Base-by-base conservation (phyloP, 2,329 filamentous ascomycete species). In the Aureobasidium sp. region DNA sequence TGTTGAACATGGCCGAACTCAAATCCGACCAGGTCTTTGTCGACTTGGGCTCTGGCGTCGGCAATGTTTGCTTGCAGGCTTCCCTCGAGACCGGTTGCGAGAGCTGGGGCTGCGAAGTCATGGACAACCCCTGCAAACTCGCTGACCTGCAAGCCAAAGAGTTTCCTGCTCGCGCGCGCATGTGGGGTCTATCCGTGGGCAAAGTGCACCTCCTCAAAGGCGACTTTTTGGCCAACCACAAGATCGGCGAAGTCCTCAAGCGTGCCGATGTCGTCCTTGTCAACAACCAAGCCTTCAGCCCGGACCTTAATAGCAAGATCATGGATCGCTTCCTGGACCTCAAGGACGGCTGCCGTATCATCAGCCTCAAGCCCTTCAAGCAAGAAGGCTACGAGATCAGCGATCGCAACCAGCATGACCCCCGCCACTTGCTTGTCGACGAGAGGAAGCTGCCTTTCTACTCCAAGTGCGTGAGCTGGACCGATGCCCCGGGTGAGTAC, bases 281-380 rank as follows among this genome's bases (percentile, higher is more conserved):
- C 62, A 98, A 98, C 74, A 98, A 98, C 71, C 90, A 97, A 70
- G 93, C 90, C 2, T 98, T 98, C 70, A 90, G 85, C 5, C 85
- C 90, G 12, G 79, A 85, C 61, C 79, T 96, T 53, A 98, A 97
- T 70, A 85, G 88, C 64, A 81, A 83, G 57, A 76, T 98, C 40
- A 81, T 91, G 60, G 83, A 88, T 62, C 88, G 95, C 74, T 97
- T 98, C 64, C 74, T 98, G 56, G 93, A 98, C 64, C 75, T 97
- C 58, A 97, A 96, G 70, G 79, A 87, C 52, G 91, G 91, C 2
- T 90, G 87, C 69, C 86, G 86, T 68, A 86, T 98, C 54, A 85
- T 97, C 37, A 95, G 89, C 48, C 78, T 98, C 55, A 94, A 93
- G 71, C 90, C 86, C 1, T 98, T 98, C 66, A 88, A 93, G 12